Evolutionary conservation across 371 early-diverging fungal genomes (phyloP).

Genomic region (Lichtheimia hyalospora): DNA sequence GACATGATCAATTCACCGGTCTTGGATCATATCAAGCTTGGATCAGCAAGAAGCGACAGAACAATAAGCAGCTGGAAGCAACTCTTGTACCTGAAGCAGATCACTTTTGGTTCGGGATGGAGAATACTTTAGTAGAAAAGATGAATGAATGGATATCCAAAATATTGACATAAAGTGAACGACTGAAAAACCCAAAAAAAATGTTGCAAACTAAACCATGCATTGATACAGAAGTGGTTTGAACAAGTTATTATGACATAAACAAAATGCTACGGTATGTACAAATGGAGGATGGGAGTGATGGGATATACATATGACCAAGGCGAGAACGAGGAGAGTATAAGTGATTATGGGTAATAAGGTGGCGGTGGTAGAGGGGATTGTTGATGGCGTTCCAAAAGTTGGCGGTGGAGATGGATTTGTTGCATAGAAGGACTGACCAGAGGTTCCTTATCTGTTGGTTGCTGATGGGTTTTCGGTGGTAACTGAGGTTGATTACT

Average conservation of each 20-base stretch:
- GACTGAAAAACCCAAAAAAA: no score
- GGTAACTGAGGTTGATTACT: background rate
- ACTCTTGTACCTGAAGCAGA: conserved; percentile 25
- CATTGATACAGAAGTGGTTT: no score
- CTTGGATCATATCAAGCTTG: conserved; percentile 24
- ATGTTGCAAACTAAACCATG: no score
- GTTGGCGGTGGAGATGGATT: conserved; percentile 12
- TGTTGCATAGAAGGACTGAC: conserved; percentile 18
- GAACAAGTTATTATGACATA: background rate
- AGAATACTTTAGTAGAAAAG: conserved; percentile 9
- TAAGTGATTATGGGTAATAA: conserved; percentile 5
- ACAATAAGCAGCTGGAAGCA: background rate
- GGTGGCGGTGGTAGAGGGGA: conserved; percentile 9
- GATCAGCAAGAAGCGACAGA: conserved; percentile 10
- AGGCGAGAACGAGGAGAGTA: no score
- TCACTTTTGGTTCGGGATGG: conserved; percentile 37
- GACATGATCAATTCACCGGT: conserved; percentile 42
- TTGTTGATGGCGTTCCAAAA: conserved; percentile 6
- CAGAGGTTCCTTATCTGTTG: background rate
- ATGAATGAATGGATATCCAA: conserved; percentile 6
- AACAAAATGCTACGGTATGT: conserved; percentile 1
- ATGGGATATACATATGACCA: background rate
- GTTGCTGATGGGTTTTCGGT: background rate
- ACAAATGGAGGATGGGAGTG: background rate
- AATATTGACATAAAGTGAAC: no score